Conservation (phyloP, 306 rosid species). For the Acacia melanoxylon region DNA sequence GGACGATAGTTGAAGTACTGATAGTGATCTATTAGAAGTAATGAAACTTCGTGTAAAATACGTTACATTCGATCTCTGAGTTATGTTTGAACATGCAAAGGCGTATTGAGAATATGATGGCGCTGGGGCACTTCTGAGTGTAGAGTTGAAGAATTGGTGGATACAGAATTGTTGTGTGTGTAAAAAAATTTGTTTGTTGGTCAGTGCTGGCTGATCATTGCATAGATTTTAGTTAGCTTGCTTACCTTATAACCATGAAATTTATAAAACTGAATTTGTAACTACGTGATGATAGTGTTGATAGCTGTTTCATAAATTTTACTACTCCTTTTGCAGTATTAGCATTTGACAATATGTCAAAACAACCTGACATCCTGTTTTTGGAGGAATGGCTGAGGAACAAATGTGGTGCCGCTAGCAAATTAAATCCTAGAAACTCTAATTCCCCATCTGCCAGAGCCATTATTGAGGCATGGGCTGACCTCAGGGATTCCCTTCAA, state of each 20-base stretch:
- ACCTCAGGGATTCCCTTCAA: slow-evolving; percentile 64
- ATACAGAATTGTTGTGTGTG: not conserved
- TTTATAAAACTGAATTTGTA: not conserved
- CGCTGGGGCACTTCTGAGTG: not conserved
- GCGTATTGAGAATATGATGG: not conserved
- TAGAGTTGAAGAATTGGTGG: not conserved
- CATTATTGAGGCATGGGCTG: slow-evolving; percentile 79
- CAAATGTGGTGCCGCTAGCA: slow-evolving; percentile 40
- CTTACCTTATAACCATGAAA: not conserved
- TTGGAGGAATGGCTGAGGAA: slow-evolving; percentile 74
- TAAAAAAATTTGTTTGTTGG: not conserved
- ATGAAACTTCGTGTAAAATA: no score
- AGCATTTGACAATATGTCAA: slow-evolving; percentile 52
- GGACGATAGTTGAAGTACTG: not conserved
- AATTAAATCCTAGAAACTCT: slow-evolving; percentile 34
- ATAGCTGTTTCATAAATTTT: not conserved
- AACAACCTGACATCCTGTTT: slow-evolving; percentile 44
- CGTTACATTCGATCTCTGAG: not conserved
- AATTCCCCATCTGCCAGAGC: slow-evolving; percentile 63
- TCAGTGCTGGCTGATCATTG: not conserved
- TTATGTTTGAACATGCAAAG: not conserved
- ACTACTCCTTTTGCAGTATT: slow-evolving; percentile 18
- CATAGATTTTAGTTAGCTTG: not conserved
- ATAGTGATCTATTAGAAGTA: not conserved
- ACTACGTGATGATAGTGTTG: not conserved